phyloP scores from a whole-genome alignment of 345 rosid genomes.

The sweet orange (Citrus sinensis) region DVS_A1.0 CM039166.1:16953001-16953500 shows the following conservation, averaged over 20 bases:
- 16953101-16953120: slow-evolving; percentile 24
- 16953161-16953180: neutral
- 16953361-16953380: slow-evolving; percentile 54
- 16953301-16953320: slow-evolving; percentile 9
- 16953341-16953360: slow-evolving; percentile 43
- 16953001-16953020: slow-evolving; percentile 31
- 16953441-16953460: neutral
- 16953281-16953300: slow-evolving; percentile 35
- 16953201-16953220: neutral
- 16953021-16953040: slow-evolving; percentile 18
- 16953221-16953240: slow-evolving; percentile 27
- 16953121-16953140: slow-evolving; percentile 37
- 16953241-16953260: slow-evolving; percentile 29
- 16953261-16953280: slow-evolving; percentile 23
- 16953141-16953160: neutral
- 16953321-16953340: slow-evolving; percentile 18
- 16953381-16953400: slow-evolving; percentile 57
- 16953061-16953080: slow-evolving; percentile 18
- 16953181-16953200: too few relatives aligned
- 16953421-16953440: neutral
- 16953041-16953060: slow-evolving; percentile 15
- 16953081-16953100: slow-evolving; percentile 18
- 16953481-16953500: neutral
- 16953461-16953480: neutral
- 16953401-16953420: slow-evolving; percentile 88